These are phyloP conservation scores for Sarocladiaceae sp. DNA, from an alignment of 2,329 filamentous ascomycete species.

Conservation along the genomic window DNA sequence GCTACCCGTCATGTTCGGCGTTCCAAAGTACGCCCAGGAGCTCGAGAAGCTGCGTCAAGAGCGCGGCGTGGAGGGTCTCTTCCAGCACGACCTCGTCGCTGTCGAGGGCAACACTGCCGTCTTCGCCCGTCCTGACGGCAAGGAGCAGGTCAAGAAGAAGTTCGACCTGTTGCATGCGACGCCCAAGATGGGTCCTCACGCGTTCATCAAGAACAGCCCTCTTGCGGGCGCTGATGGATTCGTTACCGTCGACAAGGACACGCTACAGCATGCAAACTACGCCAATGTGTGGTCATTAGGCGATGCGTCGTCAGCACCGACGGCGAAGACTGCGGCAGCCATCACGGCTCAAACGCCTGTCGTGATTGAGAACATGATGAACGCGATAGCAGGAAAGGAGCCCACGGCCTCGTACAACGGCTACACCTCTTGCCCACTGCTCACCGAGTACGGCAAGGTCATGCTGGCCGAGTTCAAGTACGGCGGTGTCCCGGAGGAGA, in stretches of 20 bases:
- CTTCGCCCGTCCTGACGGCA: slow-evolving; percentile 39
- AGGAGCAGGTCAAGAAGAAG: slow-evolving; percentile 34
- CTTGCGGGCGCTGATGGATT: slow-evolving; percentile 50
- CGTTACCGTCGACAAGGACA: slow-evolving; percentile 50
- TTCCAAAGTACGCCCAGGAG: slow-evolving; percentile 50
- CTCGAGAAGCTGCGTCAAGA: slow-evolving; percentile 48
- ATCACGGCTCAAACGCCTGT: slow-evolving; percentile 46
- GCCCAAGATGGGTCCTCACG: slow-evolving; percentile 53
- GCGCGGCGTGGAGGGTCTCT: slow-evolving; percentile 50
- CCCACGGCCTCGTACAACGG: slow-evolving; percentile 42
- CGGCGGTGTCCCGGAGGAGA: slow-evolving; percentile 56
- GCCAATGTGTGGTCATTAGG: slow-evolving; percentile 53
- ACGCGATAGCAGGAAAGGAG: slow-evolving; percentile 36
- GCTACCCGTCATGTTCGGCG: slow-evolving; percentile 51
- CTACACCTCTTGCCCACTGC: slow-evolving; percentile 49
- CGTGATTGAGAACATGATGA: slow-evolving; percentile 41
- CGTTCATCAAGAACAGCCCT: slow-evolving; percentile 45
- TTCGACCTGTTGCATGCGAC: slow-evolving; percentile 53
- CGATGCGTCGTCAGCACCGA: slow-evolving; percentile 53
- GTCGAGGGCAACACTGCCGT: slow-evolving; percentile 47
- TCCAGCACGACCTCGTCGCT: slow-evolving; percentile 49
- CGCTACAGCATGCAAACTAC: slow-evolving; percentile 46
- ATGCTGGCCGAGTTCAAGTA: slow-evolving; percentile 62
- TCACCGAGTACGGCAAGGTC: slow-evolving; percentile 55
- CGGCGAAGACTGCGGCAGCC: slow-evolving; percentile 49